phyloP scores from a whole-genome alignment of 192 early-diverging fungal genomes.

The Rhizoclosmatium globosum region DNA sequence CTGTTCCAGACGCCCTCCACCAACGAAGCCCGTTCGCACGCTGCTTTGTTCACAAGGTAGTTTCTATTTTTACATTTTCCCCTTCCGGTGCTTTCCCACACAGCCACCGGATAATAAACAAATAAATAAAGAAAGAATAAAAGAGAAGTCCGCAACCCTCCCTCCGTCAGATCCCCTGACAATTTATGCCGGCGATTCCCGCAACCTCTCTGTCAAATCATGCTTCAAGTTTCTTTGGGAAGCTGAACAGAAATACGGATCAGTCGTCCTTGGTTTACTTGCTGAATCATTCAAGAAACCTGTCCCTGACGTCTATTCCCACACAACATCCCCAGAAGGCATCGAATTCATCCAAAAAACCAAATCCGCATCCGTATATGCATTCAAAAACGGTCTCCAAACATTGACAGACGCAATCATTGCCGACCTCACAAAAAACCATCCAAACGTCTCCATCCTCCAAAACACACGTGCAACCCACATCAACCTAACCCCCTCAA shows the following conservation, averaged over 20 bases:
- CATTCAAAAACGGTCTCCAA: constrained; percentile 83
- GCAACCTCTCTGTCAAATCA: constrained; percentile 76
- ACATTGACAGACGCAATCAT: constrained; percentile 69
- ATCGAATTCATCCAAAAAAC: constrained; percentile 67
- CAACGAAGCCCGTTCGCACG: no score
- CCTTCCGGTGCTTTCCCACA: no score
- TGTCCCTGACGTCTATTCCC: constrained; percentile 29
- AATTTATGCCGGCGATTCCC: constrained; percentile 90
- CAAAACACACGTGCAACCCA: neutral
- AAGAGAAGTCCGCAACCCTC: no score
- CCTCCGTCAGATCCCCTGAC: no score
- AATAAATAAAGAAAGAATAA: no score
- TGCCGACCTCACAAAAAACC: constrained; percentile 49
- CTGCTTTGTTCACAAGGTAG: no score
- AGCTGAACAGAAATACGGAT: constrained; percentile 44
- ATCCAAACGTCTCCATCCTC: constrained; percentile 48
- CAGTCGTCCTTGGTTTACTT: constrained; percentile 39
- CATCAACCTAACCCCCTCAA: neutral
- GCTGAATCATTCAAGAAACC: constrained; percentile 16
- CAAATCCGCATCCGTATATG: constrained; percentile 77
- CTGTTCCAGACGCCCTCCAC: no score
- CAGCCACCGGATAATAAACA: no score
- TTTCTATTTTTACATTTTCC: no score
- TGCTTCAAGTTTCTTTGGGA: constrained; percentile 78
- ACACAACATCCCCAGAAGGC: constrained; percentile 33